Evolutionary conservation across 1,284 basidiomycete species (phyloP).

Genomic region (Pisolithus thermaeus): DNA sequence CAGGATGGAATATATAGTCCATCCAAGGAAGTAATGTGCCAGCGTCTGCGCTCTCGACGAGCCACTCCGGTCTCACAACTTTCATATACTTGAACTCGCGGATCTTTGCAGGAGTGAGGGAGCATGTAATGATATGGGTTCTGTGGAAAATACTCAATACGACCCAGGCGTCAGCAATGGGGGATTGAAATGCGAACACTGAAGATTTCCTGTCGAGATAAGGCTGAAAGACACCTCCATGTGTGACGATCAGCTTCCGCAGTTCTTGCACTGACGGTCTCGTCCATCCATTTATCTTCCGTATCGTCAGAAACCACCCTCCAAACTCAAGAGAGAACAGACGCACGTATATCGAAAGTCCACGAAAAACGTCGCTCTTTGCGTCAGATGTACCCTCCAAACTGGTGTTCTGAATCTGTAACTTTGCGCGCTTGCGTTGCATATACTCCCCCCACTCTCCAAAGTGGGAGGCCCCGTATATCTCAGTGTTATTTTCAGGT

Average conservation of each 20-base stretch:
- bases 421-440: constrained; percentile 83
- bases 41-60: constrained; percentile 67
- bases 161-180: constrained; percentile 1
- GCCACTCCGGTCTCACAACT: constrained; percentile 84
- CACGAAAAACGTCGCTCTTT: constrained; percentile 60
- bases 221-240: constrained; percentile 82
- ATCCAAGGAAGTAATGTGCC: constrained; percentile 75
- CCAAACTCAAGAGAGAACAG: not conserved
- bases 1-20: constrained; percentile 53
- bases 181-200: constrained; percentile 46
- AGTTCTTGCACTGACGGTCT: constrained; percentile 84
- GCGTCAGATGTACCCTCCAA: constrained; percentile 34
- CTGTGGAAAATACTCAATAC: constrained; percentile 32
- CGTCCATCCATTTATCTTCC: constrained; percentile 87
- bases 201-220: constrained; percentile 77
- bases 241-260: constrained; percentile 70
- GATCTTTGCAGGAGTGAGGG: constrained; percentile 85
- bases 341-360: constrained; percentile 75
- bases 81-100: constrained; percentile 87
- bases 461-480: constrained; percentile 79
- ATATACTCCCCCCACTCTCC: constrained; percentile 86
- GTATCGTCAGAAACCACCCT: not conserved
- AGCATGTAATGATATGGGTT: constrained; percentile 87
- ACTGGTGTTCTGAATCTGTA: constrained; percentile 78
- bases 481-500: constrained; percentile 24